Base-by-base conservation (phyloP, 2,329 filamentous ascomycete genomes). In the Eurotiales sp. region DNA sequence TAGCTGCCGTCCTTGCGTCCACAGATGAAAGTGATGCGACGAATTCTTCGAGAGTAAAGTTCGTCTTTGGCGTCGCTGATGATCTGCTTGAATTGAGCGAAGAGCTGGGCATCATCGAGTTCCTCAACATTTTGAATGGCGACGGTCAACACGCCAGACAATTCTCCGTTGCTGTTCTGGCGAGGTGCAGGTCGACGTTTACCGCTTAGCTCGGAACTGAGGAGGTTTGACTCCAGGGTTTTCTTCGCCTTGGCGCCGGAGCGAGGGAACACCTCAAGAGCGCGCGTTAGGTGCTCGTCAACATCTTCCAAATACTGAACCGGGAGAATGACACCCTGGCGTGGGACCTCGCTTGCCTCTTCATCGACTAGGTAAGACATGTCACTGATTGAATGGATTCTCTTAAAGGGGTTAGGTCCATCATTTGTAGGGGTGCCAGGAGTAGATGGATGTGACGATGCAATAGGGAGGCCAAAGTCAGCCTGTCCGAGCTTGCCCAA, bases 21-120 rank as follows among this genome's bases (percentile, higher is more conserved):
- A 66, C 91, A 96, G 70, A 97, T 93, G 76, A 99, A 96, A 45
- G 91, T 96, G 51, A 99, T 75, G 60, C 93, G 88, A 58, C 93
- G 90, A 44, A 99, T 86, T 46, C 86, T 84, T 61, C 87, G 89
- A 49, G 85, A 77, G 22, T 91, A 74, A 21, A 99, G 80, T 62
- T 99, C 93, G 1, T 88, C 82, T 77, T 88, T 92, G 80, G 86
- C 85, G 37, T 88, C 84, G 29, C 86, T 81, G 22, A 99, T 81
- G 51, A 97, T 82, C 25, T 83, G 78, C 30, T 81, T 74, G 63
- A 97, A 88, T 61, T 90, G 87, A 22, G 78, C 72, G 39, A 96
- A 77, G 48, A 90, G 86, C 69, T 96, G 88, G 51, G 82, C 80
- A 66, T 99, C 93, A 57, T 90, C 86, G 19, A 84, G 76, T 63